A percentile compares a stretch with the other conserved stretches of the same genome.
Evolutionary conservation across 2,329 filamentous ascomycete species (phyloP).

Genomic region (Sphaerulina populicola): DNA sequence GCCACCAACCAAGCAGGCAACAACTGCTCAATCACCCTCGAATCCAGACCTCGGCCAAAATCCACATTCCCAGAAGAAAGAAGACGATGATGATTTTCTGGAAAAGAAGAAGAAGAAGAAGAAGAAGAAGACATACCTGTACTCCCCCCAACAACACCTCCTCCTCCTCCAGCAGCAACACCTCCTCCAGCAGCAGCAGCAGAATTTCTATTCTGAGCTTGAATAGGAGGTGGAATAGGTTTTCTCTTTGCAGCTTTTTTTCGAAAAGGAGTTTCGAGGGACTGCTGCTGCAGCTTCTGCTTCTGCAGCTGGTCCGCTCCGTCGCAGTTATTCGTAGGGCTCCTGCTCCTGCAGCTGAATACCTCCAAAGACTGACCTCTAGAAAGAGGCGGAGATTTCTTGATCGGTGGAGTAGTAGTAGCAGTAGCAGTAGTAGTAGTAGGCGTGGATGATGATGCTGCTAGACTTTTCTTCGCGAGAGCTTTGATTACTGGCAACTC

Average conservation of each 20-base stretch:
- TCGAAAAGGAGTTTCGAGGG: conserved; percentile 2
- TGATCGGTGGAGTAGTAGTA: too few species aligned
- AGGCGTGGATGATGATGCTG: too few species aligned
- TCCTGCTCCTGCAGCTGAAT: too few species aligned
- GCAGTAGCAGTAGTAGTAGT: too few species aligned
- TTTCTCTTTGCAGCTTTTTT: conserved; percentile 10
- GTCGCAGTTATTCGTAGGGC: too few species aligned
- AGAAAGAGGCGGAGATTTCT: too few species aligned
- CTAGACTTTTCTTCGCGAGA: too few species aligned
- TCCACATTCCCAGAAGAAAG: conserved; percentile 17
- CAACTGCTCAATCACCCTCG: conserved; percentile 18
- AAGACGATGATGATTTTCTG: not conserved
- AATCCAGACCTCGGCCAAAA: conserved; percentile 13
- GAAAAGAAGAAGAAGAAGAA: too few species aligned
- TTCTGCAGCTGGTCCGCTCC: too few species aligned
- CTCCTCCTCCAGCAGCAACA: conserved; percentile 17
- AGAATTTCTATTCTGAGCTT: conserved; percentile 16
- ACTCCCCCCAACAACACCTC: conserved; percentile 3
- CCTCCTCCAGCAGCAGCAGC: conserved; percentile 6
- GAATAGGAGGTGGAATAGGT: conserved; percentile 18
- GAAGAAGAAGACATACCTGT: conserved; percentile 26
- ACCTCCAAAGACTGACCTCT: too few species aligned
- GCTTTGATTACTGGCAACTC: too few species aligned
- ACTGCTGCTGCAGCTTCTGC: not conserved
- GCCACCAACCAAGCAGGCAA: conserved; percentile 26